Evolutionary conservation across 1,284 basidiomycete species (phyloP), one percentile per base, ranked within the genome.

Genomic region (Tremellales sp.): DNA sequence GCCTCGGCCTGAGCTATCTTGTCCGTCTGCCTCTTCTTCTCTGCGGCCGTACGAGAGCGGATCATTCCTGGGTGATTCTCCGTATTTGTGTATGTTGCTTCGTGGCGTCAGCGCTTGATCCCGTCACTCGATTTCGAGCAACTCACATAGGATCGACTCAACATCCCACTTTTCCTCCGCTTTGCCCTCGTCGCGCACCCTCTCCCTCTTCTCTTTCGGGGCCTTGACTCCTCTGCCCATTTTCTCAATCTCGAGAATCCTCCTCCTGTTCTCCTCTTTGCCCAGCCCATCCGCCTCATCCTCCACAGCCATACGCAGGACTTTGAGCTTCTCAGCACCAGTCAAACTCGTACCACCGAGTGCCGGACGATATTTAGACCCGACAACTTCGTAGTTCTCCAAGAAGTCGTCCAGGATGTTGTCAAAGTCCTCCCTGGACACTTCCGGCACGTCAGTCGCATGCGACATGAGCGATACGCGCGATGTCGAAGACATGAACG

Each of bases 371-470:
- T 94, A 82, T 67, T 89, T 89, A 46, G 77, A 74, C 25, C 90
- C 87, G 21, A 91, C 89, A 23, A 93, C 81, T 68, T 98, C 94
- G 66, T 89, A 97, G 61, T 89, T 87, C 46, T 87, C 84, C 51
- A 98, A 77, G 71, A 98, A 98, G 64, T 97, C 90, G 70, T 94
- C 85, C 79, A 98, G 84, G 79, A 97, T 90, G 0, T 79, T 76
- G 44, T 89, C 84, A 68, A 97, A 94, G 73, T 97, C 94, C 58
- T 87, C 85, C 39, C 90, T 81, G 13, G 83, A 84, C 31, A 92
- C 80, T 54, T 86, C 82, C 0, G 87, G 87, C 33, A 48, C 37
- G 43, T 49, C 55, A 49, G 48, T 60, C 54, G 43, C 67, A 51
- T 44, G 68, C 19, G 60, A 64, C 10, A 53, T 52, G 40, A 51